These are phyloP conservation scores for Quercus ilex DNA, from an alignment of 306 rosid species.

Conservation along the genomic window DNA sequence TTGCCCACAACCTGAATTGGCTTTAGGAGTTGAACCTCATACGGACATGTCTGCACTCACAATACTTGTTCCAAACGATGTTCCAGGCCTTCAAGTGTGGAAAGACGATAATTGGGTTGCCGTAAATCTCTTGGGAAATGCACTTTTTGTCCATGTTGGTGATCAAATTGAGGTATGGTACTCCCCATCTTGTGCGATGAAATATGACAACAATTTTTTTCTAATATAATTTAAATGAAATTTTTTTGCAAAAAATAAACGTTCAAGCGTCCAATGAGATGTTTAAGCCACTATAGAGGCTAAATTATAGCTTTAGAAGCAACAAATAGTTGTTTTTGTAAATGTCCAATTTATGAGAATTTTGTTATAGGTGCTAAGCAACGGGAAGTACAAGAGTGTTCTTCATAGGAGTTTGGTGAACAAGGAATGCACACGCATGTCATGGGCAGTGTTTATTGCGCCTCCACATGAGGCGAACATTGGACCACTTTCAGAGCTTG, in stretches of 20 bases:
- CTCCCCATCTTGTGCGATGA: no score
- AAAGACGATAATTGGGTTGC: constrained; percentile 49
- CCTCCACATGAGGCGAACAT: constrained; percentile 47
- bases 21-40: constrained; percentile 72
- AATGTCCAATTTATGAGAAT: neutral
- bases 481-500: constrained; percentile 49
- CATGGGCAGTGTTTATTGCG: constrained; percentile 58
- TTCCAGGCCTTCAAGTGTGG: constrained; percentile 62
- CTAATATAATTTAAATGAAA: no score
- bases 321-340: neutral
- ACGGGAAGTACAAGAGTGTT: constrained; percentile 64
- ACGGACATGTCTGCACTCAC: constrained; percentile 76
- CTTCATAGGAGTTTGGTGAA: constrained; percentile 67
- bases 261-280: no score
- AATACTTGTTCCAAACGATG: constrained; percentile 49
- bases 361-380: constrained; percentile 45
- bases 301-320: no score
- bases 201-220: no score
- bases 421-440: constrained; percentile 53
- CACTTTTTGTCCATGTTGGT: constrained; percentile 53
- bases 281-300: no score
- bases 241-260: no score
- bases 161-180: constrained; percentile 57
- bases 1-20: constrained; percentile 68
- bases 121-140: constrained; percentile 38